These are phyloP conservation scores for Begonia fuchsioides DNA, from an alignment of 306 rosid genomes.

Conservation along the genomic window DNA sequence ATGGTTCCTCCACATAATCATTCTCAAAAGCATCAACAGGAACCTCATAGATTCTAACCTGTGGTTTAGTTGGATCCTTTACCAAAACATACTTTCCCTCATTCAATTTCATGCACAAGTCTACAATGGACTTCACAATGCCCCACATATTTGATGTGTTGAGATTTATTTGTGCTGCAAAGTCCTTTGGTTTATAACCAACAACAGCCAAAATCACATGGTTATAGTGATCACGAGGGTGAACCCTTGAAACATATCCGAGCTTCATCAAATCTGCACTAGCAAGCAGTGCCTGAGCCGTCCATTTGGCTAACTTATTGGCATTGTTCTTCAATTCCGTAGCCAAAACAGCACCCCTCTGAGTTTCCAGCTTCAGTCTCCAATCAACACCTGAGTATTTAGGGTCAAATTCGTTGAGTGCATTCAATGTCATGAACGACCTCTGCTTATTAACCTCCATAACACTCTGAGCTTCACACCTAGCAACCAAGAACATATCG, in stretches of 20 bases:
- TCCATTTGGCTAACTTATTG: conserved; percentile 88
- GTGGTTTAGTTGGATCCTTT: conserved; percentile 88
- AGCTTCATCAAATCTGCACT: conserved; percentile 89
- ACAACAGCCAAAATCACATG: conserved; percentile 83
- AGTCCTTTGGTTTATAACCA: conserved; percentile 83
- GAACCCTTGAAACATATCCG: conserved; percentile 87
- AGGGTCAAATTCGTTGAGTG: conserved; percentile 75
- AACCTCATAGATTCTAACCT: conserved; percentile 91
- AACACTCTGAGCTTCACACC: conserved; percentile 95
- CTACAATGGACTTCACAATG: conserved; percentile 91
- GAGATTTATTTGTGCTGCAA: conserved; percentile 65
- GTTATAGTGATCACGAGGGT: conserved; percentile 88
- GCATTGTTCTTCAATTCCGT: conserved; percentile 96
- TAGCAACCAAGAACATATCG: conserved; percentile 67
- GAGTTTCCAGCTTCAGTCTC: conserved; percentile 97
- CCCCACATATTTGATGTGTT: conserved; percentile 90
- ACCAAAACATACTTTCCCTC: conserved; percentile 90
- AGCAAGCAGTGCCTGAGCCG: conserved; percentile 74
- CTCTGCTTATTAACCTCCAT: conserved; percentile 68
- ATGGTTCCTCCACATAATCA: conserved; percentile 91
- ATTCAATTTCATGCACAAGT: conserved; percentile 84
- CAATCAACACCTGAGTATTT: conserved; percentile 87
- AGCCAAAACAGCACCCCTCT: conserved; percentile 94
- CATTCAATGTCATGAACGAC: conserved; percentile 86
- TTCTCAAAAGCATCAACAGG: conserved; percentile 82